phyloP scores from a whole-genome alignment of 371 early-diverging fungal species.

The Syncephalis plumigaleata region DNA sequence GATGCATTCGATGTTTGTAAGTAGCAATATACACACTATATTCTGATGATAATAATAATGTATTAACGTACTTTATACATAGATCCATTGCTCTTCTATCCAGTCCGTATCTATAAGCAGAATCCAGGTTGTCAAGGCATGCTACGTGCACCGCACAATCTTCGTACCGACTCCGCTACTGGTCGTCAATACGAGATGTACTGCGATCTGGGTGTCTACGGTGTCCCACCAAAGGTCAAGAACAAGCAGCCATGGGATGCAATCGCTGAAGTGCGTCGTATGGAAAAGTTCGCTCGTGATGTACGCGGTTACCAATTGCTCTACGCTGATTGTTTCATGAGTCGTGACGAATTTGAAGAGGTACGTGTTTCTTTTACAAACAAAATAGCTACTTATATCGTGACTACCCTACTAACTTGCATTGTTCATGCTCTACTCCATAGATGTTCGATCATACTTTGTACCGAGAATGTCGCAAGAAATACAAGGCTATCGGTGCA shows the following conservation, averaged over 20 bases:
- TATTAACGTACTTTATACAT: too few species aligned
- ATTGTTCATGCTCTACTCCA: too few species aligned
- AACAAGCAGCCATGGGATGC: slow-evolving; percentile 8
- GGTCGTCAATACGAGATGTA: slow-evolving; percentile 8
- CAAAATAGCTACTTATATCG: too few species aligned
- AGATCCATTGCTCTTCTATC: slow-evolving; percentile 21
- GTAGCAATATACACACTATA: too few species aligned
- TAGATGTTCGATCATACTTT: slow-evolving; percentile 20
- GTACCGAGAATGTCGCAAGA: slow-evolving; percentile 9
- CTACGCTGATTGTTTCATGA: slow-evolving; percentile 17
- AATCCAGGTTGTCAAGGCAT: slow-evolving; percentile 5
- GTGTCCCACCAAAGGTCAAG: slow-evolving; percentile 6
- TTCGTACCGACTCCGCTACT: not conserved
- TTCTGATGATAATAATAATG: too few species aligned
- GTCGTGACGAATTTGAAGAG: slow-evolving; percentile 14
- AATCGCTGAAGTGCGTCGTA: not conserved
- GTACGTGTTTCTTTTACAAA: too few species aligned
- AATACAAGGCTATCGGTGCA: slow-evolving; percentile 5
- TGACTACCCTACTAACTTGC: too few species aligned
- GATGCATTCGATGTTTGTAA: slow-evolving; percentile 13
- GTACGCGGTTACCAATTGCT: slow-evolving; percentile 12
- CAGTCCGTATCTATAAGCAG: slow-evolving; percentile 7
- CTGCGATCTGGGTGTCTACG: slow-evolving; percentile 13
- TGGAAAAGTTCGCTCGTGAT: slow-evolving; percentile 10
- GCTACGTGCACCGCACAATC: slow-evolving; percentile 1